These are phyloP conservation scores for Cercospora canescens DNA, from an alignment of 2,329 filamentous ascomycete genomes.

Conservation along the genomic window DNA sequence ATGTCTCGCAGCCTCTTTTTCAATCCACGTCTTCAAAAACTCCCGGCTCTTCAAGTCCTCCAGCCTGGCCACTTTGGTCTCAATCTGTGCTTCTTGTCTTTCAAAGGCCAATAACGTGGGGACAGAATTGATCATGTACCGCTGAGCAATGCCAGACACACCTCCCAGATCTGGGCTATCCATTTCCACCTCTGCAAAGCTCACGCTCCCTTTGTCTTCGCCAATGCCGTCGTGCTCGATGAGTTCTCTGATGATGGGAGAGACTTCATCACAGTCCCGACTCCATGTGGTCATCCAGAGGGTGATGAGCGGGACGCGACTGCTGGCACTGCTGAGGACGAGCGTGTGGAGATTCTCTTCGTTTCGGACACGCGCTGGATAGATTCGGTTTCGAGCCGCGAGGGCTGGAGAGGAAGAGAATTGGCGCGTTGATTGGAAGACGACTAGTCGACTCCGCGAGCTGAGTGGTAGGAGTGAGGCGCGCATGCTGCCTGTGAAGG, in stretches of 20 bases:
- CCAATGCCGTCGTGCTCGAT: slow-evolving; percentile 48
- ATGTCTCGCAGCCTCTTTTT: slow-evolving; percentile 48
- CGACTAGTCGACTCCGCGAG: neutral
- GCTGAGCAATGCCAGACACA: slow-evolving; percentile 37
- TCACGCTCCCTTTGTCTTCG: slow-evolving; percentile 47
- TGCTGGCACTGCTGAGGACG: slow-evolving; percentile 48
- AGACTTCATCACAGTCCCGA: slow-evolving; percentile 44
- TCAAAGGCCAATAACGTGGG: slow-evolving; percentile 54
- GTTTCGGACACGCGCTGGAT: slow-evolving; percentile 43
- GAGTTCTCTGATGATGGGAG: slow-evolving; percentile 44
- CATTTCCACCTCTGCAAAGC: slow-evolving; percentile 51
- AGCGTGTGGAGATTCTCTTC: slow-evolving; percentile 51
- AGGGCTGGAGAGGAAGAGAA: slow-evolving; percentile 24
- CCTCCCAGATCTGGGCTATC: slow-evolving; percentile 47
- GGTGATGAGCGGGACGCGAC: slow-evolving; percentile 48
- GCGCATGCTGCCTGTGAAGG: neutral
- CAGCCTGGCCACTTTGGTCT: slow-evolving; percentile 46
- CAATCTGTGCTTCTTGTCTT: slow-evolving; percentile 50
- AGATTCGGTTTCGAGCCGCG: slow-evolving; percentile 37
- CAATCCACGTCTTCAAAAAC: slow-evolving; percentile 49
- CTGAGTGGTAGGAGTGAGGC: neutral
- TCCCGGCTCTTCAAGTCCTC: slow-evolving; percentile 48
- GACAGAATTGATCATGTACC: slow-evolving; percentile 49
- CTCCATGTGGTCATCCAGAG: slow-evolving; percentile 54
- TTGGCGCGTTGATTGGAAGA: slow-evolving; percentile 7